Evolutionary conservation across 1,284 basidiomycete species (phyloP), one percentile per base, ranked within the genome.

Genomic region (Leccinum fallax): DNA sequence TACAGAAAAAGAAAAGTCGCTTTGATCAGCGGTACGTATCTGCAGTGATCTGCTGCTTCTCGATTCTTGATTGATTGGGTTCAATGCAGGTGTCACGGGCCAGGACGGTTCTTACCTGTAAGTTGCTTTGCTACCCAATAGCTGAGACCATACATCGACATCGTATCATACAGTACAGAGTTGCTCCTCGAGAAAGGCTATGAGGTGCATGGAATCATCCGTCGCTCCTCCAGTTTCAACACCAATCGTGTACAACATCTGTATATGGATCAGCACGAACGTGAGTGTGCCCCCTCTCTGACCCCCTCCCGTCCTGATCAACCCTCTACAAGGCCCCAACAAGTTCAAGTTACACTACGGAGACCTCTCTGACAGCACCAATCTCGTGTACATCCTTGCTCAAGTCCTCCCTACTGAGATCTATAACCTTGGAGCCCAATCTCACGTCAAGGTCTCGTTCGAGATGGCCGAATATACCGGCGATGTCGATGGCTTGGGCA

Each of bases 391-490:
- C 78, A 90, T 97, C 79, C 90, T 97, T 73, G 91, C 94, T 3
- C 87, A 92, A 71, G 93, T 96, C 59, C 91, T 90, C 72, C 95
- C 94, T 0, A 90, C 93, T 24, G 94, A 97, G 77, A 89, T 97
- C 61, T 97, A 96, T 85, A 97, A 97, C 77, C 88, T 97, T 54
- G 94, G 93, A 54, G 95, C 95, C n/a, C 94, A 97, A 76, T 94
- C 92, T 57, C 94, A 97, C 79, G 94, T 97, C 80, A 97, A 97
- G 77, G 94, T 97, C 66, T 96, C 94, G 32, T 97, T 97, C 77
- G 94, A 96, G 78, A 95, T 97, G 93, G 93, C 94, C 40, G 94
- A 97, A 78, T 97, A 97, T 79, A 97, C 95, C 0, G 93, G 91
- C 61, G 93, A 97, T 71, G 94, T 97, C 58, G 95, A 97, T 70